These are phyloP conservation scores for Solanum pimpinellifolium DNA, from an alignment of 257 asterid species.

Conservation along the genomic window DNA sequence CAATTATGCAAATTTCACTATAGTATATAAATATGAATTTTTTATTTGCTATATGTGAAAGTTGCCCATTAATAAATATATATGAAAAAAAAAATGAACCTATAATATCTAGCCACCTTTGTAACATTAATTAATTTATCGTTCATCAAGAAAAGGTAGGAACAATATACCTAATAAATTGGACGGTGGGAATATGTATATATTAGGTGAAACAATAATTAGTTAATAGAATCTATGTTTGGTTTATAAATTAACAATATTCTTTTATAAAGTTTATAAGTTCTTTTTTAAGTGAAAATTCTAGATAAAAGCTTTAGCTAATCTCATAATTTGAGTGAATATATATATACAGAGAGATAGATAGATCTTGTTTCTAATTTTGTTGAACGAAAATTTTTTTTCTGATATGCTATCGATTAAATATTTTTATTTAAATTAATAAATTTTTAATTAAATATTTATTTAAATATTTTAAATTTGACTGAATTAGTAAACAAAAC, in stretches of 20 bases:
- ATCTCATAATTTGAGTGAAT: too few species aligned
- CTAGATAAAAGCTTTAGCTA: too few species aligned
- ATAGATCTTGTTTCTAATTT: too few species aligned
- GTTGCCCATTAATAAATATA: neutral
- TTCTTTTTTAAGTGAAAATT: neutral
- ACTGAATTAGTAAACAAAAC: neutral
- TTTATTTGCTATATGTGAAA: too few species aligned
- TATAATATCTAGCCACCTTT: neutral
- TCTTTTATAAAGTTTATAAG: neutral
- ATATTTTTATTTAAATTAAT: too few species aligned
- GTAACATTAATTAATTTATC: too few species aligned
- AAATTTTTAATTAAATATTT: neutral
- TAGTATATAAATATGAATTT: too few species aligned
- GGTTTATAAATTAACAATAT: neutral
- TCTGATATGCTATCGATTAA: neutral
- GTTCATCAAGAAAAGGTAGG: neutral
- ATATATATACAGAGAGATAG: too few species aligned
- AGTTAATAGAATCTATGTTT: neutral
- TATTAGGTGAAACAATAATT: neutral
- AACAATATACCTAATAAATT: neutral
- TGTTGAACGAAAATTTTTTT: accelerated
- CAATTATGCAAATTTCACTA: too few species aligned
- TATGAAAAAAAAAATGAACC: neutral
- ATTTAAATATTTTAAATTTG: neutral
- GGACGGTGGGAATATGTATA: neutral